Base-by-base conservation (phyloP, 225 moss, liverwort and hornwort species). In the Thuidium tamariscinum region DNA sequence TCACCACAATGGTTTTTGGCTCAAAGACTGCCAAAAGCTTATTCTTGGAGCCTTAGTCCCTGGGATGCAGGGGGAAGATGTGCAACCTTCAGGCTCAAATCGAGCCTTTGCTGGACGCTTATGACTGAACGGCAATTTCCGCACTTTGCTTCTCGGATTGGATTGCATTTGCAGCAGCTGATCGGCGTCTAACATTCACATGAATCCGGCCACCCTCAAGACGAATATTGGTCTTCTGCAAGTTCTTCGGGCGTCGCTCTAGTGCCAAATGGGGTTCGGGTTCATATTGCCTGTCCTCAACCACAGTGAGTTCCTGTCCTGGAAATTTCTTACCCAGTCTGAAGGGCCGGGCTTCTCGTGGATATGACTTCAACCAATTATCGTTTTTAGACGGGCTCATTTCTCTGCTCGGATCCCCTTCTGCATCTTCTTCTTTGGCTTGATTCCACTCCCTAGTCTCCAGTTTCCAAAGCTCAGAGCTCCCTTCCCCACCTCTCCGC, bases 171-270 rank as follows among this genome's bases (percentile, higher is more conserved):
- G 89, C 86, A 89, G 94, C 83, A 78, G 73, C 80, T 32, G 88
- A 83, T 83, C 88, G 80, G n/a, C 89, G 88, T 44, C 95, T 94
- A 32, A 99, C 98, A 85, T 99, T 97, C 77, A 99, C 97, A 67
- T 99, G 98, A 54, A 99, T 96, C 60, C 95, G 93, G 54, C 98
- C 98, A 63, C 94, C 92, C 84, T 99, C 96, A 19, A 97, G 84
- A 65, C 95, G 95, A 82, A 98, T 98, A 51, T 96, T 97, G 51
- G 94, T 96, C 85, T 94, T 94, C 74, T 99, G 97, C 84, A 93
- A 82, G 88, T 88, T 86, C 80, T 93, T 75, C 73, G 93, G 71
- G 88, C 92, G 87, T 84, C 92, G 76, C 89, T 94, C 82, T 84
- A 91, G 62, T 61, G 87, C 27, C 86, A 92, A 23, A 92, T 83